phyloP scores from a whole-genome alignment of 2,329 filamentous ascomycete species.

The Plenodomus tracheiphilus region DNA sequence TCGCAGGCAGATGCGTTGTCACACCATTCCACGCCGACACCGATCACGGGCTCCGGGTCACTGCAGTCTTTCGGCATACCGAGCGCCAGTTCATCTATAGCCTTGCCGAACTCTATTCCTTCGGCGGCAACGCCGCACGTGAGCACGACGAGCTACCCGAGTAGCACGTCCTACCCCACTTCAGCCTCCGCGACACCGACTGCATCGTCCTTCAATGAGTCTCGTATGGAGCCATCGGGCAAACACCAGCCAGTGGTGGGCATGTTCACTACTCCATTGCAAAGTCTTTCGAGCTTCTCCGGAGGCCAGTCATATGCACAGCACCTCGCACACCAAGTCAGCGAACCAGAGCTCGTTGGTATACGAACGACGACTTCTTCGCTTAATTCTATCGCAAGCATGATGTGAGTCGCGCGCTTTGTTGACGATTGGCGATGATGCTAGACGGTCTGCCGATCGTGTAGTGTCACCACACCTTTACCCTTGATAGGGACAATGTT shows the following conservation, averaged over 20 bases:
- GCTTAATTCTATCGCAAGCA: constrained; percentile 41
- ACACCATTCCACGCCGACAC: constrained; percentile 38
- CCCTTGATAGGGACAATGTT: background rate
- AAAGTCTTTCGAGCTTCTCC: constrained; percentile 29
- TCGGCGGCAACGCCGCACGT: constrained; percentile 20
- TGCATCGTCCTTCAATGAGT: constrained; percentile 17
- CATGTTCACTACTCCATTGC: constrained; percentile 38
- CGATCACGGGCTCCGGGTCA: constrained; percentile 25
- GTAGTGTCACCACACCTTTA: background rate
- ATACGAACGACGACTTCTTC: constrained; percentile 34
- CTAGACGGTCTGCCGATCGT: background rate
- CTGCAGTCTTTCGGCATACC: constrained; percentile 31
- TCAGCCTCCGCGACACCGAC: constrained; percentile 29
- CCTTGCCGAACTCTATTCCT: constrained; percentile 26
- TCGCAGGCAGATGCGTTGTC: constrained; percentile 24
- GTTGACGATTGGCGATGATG: background rate
- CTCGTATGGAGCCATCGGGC: constrained; percentile 6
- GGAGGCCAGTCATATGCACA: constrained; percentile 16
- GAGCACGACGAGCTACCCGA: constrained; percentile 21
- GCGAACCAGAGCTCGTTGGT: constrained; percentile 41
- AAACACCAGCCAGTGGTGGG: constrained; percentile 33
- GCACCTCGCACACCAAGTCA: constrained; percentile 33
- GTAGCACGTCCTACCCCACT: constrained; percentile 29
- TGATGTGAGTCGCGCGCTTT: constrained; percentile 26
- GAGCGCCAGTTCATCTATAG: constrained; percentile 13